A percentile compares a stretch with the other conserved stretches of the same genome.
phyloP scores from a whole-genome alignment of 2,329 filamentous ascomycete genomes.

The Aureobasidium melanogenum region DNA sequence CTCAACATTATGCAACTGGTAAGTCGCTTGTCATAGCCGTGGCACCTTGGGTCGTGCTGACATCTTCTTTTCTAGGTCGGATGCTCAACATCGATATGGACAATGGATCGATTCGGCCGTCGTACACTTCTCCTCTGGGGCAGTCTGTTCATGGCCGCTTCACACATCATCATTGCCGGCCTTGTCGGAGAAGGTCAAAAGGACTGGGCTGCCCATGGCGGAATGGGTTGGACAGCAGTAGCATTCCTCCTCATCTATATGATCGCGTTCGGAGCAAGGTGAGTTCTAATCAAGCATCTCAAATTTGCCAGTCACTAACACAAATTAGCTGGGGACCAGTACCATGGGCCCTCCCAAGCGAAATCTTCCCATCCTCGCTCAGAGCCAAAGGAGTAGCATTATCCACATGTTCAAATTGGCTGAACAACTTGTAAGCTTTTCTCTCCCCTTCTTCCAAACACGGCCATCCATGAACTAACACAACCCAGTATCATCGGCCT shows the following conservation, averaged over 20 bases:
- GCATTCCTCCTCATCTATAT: constrained; percentile 43
- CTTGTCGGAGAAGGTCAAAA: constrained; percentile 17
- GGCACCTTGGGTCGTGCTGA: background rate
- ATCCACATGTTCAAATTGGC: constrained; percentile 54
- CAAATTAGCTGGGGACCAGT: constrained; percentile 33
- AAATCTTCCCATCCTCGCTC: constrained; percentile 55
- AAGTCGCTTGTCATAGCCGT: constrained; percentile 51
- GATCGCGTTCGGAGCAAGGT: constrained; percentile 50
- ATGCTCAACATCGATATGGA: constrained; percentile 56
- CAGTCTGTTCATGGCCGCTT: constrained; percentile 21
- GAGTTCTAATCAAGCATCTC: constrained; percentile 10
- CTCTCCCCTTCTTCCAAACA: background rate
- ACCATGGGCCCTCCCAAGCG: constrained; percentile 34
- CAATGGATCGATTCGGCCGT: constrained; percentile 55
- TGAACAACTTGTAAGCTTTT: background rate
- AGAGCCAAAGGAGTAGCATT: constrained; percentile 59
- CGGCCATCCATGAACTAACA: background rate
- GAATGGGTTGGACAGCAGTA: constrained; percentile 13
- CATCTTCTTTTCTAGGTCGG: constrained; percentile 22
- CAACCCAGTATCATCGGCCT: constrained; percentile 35
- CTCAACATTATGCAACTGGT: constrained; percentile 59
- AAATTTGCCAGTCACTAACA: too few relatives aligned
- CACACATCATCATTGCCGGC: constrained; percentile 24
- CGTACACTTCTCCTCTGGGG: constrained; percentile 43
- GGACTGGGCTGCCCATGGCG: constrained; percentile 19